phyloP scores from a whole-genome alignment of 2,329 filamentous ascomycete species.

The Exophiala mesophila region DNA sequence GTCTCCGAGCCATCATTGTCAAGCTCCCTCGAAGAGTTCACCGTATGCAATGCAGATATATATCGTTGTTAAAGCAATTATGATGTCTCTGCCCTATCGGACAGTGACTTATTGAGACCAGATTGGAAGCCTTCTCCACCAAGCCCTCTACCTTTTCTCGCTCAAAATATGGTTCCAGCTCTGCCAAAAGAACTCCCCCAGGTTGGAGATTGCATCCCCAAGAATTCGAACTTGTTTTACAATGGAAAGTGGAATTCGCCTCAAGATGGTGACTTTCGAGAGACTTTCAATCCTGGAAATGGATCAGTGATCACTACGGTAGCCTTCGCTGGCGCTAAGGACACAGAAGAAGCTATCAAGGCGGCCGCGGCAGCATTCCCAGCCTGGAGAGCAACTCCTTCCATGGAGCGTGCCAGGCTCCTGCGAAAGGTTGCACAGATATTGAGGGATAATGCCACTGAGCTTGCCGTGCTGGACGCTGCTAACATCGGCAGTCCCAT shows the following conservation, averaged over 20 bases:
- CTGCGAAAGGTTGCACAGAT: constrained; percentile 28
- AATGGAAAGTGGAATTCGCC: constrained; percentile 25
- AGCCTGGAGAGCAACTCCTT: constrained; percentile 26
- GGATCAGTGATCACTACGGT: constrained; percentile 26
- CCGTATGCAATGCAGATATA: no score
- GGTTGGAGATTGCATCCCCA: constrained; percentile 17
- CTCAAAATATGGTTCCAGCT: no score
- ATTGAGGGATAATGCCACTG: constrained; percentile 27
- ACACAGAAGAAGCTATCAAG: constrained; percentile 25
- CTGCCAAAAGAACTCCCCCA: no score
- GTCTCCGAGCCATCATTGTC: no score
- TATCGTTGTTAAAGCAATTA: no score
- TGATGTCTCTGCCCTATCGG: no score
- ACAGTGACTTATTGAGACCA: no score
- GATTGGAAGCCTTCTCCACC: no score
- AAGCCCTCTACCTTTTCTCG: no score
- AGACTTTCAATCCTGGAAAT: constrained; percentile 27
- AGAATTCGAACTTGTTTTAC: constrained; percentile 26
- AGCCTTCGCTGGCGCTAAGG: constrained; percentile 22
- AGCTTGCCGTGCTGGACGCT: constrained; percentile 30
- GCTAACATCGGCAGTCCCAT: constrained; percentile 31
- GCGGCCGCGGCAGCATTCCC: constrained; percentile 25
- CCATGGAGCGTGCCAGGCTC: constrained; percentile 25
- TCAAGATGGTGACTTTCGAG: constrained; percentile 16
- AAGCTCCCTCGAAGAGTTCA: no score